Conservation (phyloP, 805 yeast species). For the Ogataea chonburiensis region DNA sequence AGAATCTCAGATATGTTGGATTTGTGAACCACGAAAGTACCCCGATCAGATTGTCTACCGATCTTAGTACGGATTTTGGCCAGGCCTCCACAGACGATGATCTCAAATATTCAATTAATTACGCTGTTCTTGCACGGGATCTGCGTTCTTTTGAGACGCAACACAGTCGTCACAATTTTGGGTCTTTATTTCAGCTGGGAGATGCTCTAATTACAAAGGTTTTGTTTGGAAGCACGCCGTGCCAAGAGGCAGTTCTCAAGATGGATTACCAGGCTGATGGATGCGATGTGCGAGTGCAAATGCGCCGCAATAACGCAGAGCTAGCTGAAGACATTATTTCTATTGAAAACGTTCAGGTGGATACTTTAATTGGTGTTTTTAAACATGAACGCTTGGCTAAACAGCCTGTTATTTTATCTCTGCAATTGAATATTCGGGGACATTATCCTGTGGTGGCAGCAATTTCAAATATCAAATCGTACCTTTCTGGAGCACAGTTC, state of each 20-base stretch:
- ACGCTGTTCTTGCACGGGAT: constrained; percentile 76
- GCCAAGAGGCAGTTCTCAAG: constrained; percentile 17
- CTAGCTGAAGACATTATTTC: constrained; percentile 4
- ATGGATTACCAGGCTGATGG: constrained; percentile 13
- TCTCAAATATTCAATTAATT: constrained; percentile 77
- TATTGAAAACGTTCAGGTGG: constrained; percentile 48
- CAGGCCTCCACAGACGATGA: constrained; percentile 82
- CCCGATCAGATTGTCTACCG: constrained; percentile 40
- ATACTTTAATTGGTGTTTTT: constrained; percentile 90
- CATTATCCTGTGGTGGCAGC: constrained; percentile 40
- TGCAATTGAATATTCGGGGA: constrained; percentile 41
- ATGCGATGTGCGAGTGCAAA: constrained; percentile 10
- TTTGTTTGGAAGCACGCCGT: constrained; percentile 19
- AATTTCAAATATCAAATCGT: constrained; percentile 49
- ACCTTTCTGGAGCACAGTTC: constrained; percentile 77
- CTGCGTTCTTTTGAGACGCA: constrained; percentile 52
- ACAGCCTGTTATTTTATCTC: constrained; percentile 69
- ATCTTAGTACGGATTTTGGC: constrained; percentile 63
- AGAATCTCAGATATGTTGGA: constrained; percentile 40
- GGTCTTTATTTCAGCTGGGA: constrained; percentile 41
- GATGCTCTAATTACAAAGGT: constrained; percentile 20
- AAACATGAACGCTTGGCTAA: constrained; percentile 81
- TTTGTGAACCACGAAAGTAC: constrained; percentile 12
- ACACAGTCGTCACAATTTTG: constrained; percentile 40
- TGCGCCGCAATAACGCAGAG: constrained; percentile 6